Evolutionary conservation across 2,329 filamentous ascomycete genomes (phyloP).

Genomic region (Nothopassalora personata): DNA sequence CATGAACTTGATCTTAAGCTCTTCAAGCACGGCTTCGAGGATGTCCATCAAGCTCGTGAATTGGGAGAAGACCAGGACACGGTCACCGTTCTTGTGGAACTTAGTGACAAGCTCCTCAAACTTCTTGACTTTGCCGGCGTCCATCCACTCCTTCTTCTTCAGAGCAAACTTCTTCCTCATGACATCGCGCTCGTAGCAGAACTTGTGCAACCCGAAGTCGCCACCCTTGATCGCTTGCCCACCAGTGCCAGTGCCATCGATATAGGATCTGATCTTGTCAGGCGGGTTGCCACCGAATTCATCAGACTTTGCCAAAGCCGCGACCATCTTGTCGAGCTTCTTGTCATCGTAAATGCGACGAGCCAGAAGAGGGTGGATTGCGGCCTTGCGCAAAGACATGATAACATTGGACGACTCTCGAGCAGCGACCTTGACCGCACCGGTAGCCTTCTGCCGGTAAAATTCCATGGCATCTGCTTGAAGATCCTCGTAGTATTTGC

Average conservation of each 20-base stretch:
- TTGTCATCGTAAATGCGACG: slow-evolving; percentile 72
- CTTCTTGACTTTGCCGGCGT: slow-evolving; percentile 73
- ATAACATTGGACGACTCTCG: slow-evolving; percentile 43
- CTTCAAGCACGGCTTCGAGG: slow-evolving; percentile 72
- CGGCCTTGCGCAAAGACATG: slow-evolving; percentile 87
- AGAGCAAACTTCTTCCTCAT: slow-evolving; percentile 52
- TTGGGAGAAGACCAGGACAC: slow-evolving; percentile 85
- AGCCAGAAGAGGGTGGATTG: slow-evolving; percentile 86
- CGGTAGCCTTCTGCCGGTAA: slow-evolving; percentile 53
- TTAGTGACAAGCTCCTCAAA: slow-evolving; percentile 67
- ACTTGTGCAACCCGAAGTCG: slow-evolving; percentile 59
- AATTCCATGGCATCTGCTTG: slow-evolving; percentile 59
- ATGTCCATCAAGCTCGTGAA: slow-evolving; percentile 92
- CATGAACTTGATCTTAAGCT: slow-evolving; percentile 67
- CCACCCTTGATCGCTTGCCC: slow-evolving; percentile 65
- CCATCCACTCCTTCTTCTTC: slow-evolving; percentile 60
- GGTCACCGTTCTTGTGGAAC: slow-evolving; percentile 76
- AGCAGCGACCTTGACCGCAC: slow-evolving; percentile 49
- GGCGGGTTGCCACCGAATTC: slow-evolving; percentile 32
- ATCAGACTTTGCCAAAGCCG: slow-evolving; percentile 25
- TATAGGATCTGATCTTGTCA: slow-evolving; percentile 50
- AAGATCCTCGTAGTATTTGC: slow-evolving; percentile 65
- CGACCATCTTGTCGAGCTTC: slow-evolving; percentile 65
- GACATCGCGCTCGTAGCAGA: slow-evolving; percentile 52
- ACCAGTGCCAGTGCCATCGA: slow-evolving; percentile 60